Base-by-base conservation (phyloP, 306 rosid genomes). In the Cicer arietinum region DNA sequence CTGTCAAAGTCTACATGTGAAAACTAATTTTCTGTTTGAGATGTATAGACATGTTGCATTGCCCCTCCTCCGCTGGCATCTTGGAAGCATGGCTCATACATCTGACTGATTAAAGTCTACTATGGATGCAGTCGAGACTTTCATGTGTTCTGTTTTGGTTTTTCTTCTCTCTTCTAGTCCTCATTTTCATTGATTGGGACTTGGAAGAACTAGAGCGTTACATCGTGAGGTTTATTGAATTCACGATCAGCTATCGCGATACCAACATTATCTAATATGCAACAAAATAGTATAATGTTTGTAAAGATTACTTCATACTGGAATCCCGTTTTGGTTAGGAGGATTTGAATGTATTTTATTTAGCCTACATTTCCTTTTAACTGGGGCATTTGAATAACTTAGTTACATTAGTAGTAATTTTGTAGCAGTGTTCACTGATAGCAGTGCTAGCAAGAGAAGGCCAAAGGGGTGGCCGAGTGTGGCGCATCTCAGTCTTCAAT, bases 291-390 rank as follows among this genome's bases (percentile, higher is more conserved):
- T 37, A 35, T 62, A 45, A 30, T 53, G 78, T 75, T 16, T 70
- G 74, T 69, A 71, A 62, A 81, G 81, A 41, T 52, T 69, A 10
- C 41, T 74, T 37, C 60, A 43, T 37, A 17, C 61, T 46, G 30
- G 35, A 52, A 81, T 10, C 22, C 30, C 75, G 14, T 75, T 81
- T 75, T 81, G 77, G 64, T 59, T 42, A 50, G 60, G 48, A 58
- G 50, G 41, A 52, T 69, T 30, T 75, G 46, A 30, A 43, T 46
- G 63, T 73, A 66, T 47, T 66, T 71, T 72, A 44, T 66, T 71
- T 72, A 44, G 61, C 69, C 39, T 56, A 74, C 47, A 74, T 59
- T 48, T 60, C 65, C 50, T 80, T 58, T 57, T 40, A 65, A 10
- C 8, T 7, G 60, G 65, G 48, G 22, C 16, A 12, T 50, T n/a